Evolutionary conservation across 2,329 filamentous ascomycete species (phyloP).

Genomic region (Penicillium sp.): DNA sequence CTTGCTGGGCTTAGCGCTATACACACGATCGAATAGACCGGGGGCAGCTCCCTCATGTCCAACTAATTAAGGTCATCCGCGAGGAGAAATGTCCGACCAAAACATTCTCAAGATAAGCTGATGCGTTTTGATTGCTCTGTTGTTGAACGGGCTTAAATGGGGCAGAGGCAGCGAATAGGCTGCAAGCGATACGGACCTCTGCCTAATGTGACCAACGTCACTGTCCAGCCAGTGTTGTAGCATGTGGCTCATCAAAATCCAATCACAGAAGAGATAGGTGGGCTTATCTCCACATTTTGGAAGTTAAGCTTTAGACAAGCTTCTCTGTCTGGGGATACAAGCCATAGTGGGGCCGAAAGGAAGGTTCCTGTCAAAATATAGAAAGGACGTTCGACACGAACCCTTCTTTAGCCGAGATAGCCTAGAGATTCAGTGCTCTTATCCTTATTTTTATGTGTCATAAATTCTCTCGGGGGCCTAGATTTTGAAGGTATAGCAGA

Average conservation of each 20-base stretch:
- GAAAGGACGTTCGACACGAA: not conserved
- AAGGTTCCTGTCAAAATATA: not conserved
- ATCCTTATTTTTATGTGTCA: slow-evolving; percentile 1
- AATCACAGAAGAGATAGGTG: not conserved
- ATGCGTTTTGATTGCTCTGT: not conserved
- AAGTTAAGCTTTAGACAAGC: slow-evolving; percentile 1
- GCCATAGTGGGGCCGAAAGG: not conserved
- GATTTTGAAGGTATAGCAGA: not conserved
- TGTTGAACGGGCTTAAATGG: not conserved
- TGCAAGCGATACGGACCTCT: not conserved
- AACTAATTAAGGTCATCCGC: not conserved
- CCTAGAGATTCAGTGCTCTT: not conserved
- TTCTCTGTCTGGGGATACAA: not conserved
- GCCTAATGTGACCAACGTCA: not conserved
- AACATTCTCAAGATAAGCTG: not conserved
- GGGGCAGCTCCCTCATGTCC: not conserved
- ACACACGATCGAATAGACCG: not conserved
- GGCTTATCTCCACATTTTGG: not conserved
- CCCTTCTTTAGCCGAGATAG: not conserved
- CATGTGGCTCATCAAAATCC: not conserved
- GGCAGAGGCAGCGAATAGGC: not conserved
- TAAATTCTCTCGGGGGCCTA: not conserved
- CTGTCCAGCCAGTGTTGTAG: not conserved
- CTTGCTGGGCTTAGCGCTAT: not conserved
- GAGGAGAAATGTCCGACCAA: not conserved